Conservation (phyloP, 495 filamentous ascomycete genomes). For the Aspergillus sclerotiicarbonarius region DNA sequence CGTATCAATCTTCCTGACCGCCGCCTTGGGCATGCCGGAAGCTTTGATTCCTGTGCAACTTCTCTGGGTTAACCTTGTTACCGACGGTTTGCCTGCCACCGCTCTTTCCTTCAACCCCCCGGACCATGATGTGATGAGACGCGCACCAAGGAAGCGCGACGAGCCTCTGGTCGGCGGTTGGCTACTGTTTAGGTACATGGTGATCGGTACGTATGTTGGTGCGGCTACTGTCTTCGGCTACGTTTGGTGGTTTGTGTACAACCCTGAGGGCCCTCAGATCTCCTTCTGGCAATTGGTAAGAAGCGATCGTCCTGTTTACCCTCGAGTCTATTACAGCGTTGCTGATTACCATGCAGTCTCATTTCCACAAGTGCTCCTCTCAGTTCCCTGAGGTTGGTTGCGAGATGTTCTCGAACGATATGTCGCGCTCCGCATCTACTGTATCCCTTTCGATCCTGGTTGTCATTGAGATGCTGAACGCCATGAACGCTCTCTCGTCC, state of each 20-base stretch:
- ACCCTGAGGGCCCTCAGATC: conserved; percentile 88
- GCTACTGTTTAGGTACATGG: conserved; percentile 97
- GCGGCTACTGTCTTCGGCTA: conserved; percentile 95
- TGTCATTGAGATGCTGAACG: conserved; percentile 99
- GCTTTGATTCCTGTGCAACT: conserved; percentile 96
- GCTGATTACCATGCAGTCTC: conserved; percentile 49
- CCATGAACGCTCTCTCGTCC: conserved; percentile 96
- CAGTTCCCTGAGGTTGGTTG: conserved; percentile 92
- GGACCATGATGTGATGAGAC: conserved; percentile 95
- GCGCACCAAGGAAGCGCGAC: conserved; percentile 85
- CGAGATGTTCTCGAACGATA: conserved; percentile 87
- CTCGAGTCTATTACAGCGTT: background rate
- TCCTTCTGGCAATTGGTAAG: conserved; percentile 81
- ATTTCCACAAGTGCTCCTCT: conserved; percentile 89
- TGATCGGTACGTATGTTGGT: conserved; percentile 94
- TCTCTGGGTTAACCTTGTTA: conserved; percentile 98
- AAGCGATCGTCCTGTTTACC: background rate
- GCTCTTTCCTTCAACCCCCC: conserved; percentile 97
- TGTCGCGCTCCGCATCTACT: conserved; percentile 91
- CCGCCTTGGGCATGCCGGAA: conserved; percentile 95
- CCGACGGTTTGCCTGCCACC: conserved; percentile 94
- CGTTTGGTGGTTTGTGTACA: conserved; percentile 99
- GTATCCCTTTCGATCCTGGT: conserved; percentile 89
- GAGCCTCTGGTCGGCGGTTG: conserved; percentile 90
- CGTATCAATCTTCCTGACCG: conserved; percentile 98